Evolutionary conservation across 106 monocot species (phyloP).

Genomic region (Acorus gramineus): DNA sequence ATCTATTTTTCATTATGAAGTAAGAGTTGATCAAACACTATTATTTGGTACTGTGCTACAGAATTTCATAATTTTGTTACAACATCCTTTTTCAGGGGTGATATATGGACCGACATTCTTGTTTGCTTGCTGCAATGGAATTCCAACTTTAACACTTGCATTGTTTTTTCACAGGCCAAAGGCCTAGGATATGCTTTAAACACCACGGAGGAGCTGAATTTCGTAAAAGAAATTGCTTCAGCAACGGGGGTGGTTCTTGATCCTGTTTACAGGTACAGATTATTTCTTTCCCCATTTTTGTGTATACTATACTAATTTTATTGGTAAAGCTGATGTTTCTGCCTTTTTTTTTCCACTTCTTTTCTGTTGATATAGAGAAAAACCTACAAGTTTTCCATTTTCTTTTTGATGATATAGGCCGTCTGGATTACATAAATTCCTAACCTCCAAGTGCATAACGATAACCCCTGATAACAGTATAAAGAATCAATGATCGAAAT

Average conservation of each 20-base stretch:
- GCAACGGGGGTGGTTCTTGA: conserved; percentile 87
- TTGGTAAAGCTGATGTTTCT: background rate
- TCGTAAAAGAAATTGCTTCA: conserved; percentile 75
- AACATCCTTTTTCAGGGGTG: no score
- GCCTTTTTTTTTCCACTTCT: background rate
- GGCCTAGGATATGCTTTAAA: conserved; percentile 98
- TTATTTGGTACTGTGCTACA: no score
- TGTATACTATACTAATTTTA: background rate
- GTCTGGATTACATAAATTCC: no score
- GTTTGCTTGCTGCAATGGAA: background rate
- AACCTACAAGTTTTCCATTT: no score
- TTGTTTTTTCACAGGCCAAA: conserved; percentile 47
- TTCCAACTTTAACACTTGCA: background rate
- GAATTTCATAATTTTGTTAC: no score
- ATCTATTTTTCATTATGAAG: no score
- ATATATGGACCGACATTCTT: background rate
- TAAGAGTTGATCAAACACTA: no score
- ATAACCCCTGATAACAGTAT: no score
- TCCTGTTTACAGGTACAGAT: conserved; percentile 85
- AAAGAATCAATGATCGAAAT: no score
- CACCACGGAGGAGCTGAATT: conserved; percentile 75
- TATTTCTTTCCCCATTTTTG: background rate
- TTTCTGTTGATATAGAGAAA: no score
- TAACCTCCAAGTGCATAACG: no score
- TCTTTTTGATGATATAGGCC: no score